Evolutionary conservation across 495 filamentous ascomycete genomes (phyloP).

Genomic region (Podospora comata): DNA sequence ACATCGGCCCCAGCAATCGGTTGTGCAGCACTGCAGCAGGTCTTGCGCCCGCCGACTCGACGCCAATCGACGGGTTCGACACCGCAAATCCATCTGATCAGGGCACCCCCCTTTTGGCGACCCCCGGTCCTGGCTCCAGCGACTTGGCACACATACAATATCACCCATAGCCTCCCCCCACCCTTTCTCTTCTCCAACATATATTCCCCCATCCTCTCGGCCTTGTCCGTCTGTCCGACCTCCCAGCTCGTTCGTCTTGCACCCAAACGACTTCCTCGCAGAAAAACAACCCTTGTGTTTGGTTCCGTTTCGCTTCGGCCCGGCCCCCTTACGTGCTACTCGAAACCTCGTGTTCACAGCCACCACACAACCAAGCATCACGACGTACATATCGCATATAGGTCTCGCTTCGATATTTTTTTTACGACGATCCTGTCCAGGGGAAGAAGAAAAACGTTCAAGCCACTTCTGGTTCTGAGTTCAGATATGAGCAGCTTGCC

Average conservation of each 20-base stretch:
- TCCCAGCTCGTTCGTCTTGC: not conserved
- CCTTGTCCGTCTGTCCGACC: not conserved
- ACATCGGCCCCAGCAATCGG: conserved; percentile 11
- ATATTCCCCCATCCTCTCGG: not conserved
- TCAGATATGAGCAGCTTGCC: conserved; percentile 36
- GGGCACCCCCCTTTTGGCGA: conserved; percentile 4
- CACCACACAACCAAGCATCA: not conserved
- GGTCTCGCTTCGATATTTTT: not conserved
- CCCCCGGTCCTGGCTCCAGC: conserved; percentile 9
- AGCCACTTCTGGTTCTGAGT: not conserved
- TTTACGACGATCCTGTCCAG: conserved; percentile 1
- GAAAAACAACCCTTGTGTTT: not conserved
- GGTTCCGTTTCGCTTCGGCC: not conserved
- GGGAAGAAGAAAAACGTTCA: not conserved
- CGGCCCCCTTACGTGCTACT: conserved; percentile 22
- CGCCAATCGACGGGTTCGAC: conserved; percentile 14
- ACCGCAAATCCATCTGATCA: conserved; percentile 20
- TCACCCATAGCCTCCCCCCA: conserved; percentile 4
- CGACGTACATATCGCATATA: conserved; percentile 4
- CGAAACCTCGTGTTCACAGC: conserved; percentile 31
- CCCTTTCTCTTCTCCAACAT: not conserved
- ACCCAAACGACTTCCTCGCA: not conserved
- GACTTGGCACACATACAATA: conserved; percentile 14
- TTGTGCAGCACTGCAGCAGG: conserved; percentile 14
- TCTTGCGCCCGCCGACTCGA: not conserved